Conservation (phyloP, 169 alveolate genomes). For the Cryptosporidium parvum region DNA sequence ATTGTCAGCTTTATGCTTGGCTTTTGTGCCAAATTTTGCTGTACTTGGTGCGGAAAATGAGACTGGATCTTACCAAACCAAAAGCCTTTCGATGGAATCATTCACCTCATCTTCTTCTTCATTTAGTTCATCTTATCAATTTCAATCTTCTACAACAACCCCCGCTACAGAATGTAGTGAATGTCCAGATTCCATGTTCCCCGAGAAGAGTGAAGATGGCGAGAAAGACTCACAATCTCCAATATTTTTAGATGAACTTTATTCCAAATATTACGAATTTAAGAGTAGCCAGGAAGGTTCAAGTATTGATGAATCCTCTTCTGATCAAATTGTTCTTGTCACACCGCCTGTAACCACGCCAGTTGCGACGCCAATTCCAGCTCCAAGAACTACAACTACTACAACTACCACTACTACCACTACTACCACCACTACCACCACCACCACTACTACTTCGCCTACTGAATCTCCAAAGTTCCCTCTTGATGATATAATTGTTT, state of each 20-base stretch:
- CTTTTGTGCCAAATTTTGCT: background rate
- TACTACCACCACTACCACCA: constrained; percentile 3
- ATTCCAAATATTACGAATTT: background rate
- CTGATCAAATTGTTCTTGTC: constrained; percentile 7
- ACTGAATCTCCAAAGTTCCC: background rate
- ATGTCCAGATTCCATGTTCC: background rate
- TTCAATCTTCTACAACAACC: background rate
- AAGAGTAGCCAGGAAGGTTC: background rate
- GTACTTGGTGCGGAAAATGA: constrained; percentile 5
- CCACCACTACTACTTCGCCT: constrained; percentile 17
- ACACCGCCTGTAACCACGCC: constrained; percentile 1
- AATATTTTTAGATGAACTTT: constrained; percentile 17
- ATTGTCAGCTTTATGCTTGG: constrained; percentile 1
- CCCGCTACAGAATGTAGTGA: background rate
- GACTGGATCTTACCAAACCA: background rate
- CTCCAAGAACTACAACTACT: constrained; percentile 4
- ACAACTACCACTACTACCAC: constrained; percentile 23
- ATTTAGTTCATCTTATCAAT: background rate
- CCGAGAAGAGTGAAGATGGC: background rate
- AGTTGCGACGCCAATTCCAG: background rate
- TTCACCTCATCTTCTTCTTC: background rate
- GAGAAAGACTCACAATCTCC: background rate
- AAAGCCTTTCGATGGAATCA: background rate
- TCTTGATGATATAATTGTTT: background rate
- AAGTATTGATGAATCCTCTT: background rate